Conservation (phyloP, 2,329 filamentous ascomycete species). For the Rhynchosporium secalis region DNA sequence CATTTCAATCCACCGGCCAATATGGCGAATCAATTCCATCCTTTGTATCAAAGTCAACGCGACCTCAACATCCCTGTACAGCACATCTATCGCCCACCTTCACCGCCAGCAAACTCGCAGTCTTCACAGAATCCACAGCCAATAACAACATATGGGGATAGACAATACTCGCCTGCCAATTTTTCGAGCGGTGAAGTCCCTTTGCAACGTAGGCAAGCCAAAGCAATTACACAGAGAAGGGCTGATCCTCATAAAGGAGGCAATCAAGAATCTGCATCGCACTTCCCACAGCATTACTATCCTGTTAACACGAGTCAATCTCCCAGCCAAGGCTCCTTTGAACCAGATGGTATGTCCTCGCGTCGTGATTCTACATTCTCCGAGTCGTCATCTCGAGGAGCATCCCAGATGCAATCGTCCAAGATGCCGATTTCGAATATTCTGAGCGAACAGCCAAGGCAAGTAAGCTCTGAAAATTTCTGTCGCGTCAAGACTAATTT, state of each 20-base stretch:
- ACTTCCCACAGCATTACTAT: conserved; percentile 13
- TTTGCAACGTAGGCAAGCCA: conserved; percentile 27
- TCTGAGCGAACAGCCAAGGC: conserved; percentile 28
- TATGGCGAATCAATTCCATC: conserved; percentile 20
- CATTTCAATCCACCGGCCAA: conserved; percentile 24
- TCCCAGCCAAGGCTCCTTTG: conserved; percentile 6
- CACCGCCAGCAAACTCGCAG: conserved; percentile 18
- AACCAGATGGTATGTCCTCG: not conserved
- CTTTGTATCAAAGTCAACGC: conserved; percentile 20
- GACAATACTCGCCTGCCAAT: conserved; percentile 1
- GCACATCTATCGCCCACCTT: conserved; percentile 22
- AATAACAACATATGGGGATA: conserved; percentile 11
- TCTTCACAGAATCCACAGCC: conserved; percentile 17
- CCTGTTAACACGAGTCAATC: conserved; percentile 1
- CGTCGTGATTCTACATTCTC: conserved; percentile 12
- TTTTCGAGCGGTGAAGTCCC: conserved; percentile 11
- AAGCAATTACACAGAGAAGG: conserved; percentile 27
- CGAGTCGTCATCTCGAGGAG: conserved; percentile 10
- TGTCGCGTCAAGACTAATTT: conserved; percentile 18
- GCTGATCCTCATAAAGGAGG: conserved; percentile 23
- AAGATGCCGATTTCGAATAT: conserved; percentile 31
- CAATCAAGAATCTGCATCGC: conserved; percentile 8
- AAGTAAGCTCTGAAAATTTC: not conserved
- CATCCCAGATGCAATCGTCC: conserved; percentile 18
- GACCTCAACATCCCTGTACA: conserved; percentile 24